Evolutionary conservation across 768 basidiomycete species (phyloP).

Genomic region (Kwoniella bestiolae): DNA sequence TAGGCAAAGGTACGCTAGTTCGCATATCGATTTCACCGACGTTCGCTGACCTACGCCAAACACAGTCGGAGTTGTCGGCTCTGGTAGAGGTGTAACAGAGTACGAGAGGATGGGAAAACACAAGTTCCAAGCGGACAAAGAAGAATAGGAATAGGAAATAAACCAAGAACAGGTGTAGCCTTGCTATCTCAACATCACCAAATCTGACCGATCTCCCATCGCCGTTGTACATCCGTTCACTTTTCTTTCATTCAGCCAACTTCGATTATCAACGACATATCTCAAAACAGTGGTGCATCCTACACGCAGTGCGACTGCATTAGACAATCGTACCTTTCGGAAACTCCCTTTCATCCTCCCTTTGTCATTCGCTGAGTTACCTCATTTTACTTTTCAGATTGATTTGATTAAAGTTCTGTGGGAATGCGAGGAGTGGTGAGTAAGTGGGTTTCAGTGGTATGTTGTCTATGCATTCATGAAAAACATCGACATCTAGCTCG

Average conservation of each 20-base stretch:
- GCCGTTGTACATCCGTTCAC: neutral
- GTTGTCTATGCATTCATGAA: neutral
- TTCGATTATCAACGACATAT: neutral
- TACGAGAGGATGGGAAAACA: conserved; percentile 58
- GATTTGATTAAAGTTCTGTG: neutral
- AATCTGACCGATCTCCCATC: neutral
- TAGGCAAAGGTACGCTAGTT: conserved; percentile 37
- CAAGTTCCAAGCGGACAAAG: conserved; percentile 51
- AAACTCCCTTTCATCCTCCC: neutral
- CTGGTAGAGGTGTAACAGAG: conserved; percentile 54
- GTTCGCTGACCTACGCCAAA: conserved; percentile 13
- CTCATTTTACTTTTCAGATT: neutral
- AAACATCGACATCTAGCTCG: neutral
- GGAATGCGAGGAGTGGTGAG: neutral
- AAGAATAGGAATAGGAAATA: conserved; percentile 29
- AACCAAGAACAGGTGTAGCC: no score
- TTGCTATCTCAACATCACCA: no score
- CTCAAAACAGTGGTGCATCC: no score
- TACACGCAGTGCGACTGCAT: no score
- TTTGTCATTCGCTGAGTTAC: conserved; percentile 11
- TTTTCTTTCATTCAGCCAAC: neutral
- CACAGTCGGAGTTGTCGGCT: conserved; percentile 57
- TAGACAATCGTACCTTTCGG: no score
- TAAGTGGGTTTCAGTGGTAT: neutral
- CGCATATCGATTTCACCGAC: neutral